These are phyloP conservation scores for Suaeda aralocaspica DNA, from an alignment of 148 eudicot species.

Conservation along the genomic window DNA sequence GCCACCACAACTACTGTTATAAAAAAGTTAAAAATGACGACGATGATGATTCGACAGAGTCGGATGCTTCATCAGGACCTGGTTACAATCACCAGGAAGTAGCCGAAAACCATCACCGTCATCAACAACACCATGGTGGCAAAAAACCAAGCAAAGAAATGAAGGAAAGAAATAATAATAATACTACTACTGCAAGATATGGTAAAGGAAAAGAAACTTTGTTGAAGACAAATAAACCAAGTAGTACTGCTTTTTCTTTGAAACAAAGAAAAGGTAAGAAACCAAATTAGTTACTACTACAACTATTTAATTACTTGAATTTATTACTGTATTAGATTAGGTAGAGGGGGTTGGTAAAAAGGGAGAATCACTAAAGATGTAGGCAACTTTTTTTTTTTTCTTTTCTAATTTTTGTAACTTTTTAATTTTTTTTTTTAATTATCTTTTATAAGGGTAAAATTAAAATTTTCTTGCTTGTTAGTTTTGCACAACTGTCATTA, in stretches of 20 bases:
- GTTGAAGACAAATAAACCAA: conserved; percentile 20
- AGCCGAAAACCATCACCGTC: conserved; percentile 9
- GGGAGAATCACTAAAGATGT: not conserved
- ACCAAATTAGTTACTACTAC: conserved; percentile 10
- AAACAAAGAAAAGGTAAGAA: conserved; percentile 45
- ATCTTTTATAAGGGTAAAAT: not conserved
- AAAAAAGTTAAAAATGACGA: conserved; percentile 11
- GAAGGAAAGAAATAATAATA: conserved; percentile 21
- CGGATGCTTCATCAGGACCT: conserved; percentile 77
- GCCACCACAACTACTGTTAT: conserved; percentile 4
- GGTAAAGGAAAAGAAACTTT: conserved; percentile 22
- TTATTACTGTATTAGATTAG: not conserved
- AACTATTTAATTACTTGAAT: not conserved
- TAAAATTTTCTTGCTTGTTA: not conserved
- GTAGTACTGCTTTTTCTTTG: conserved; percentile 15
- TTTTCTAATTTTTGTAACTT: conserved; percentile 8
- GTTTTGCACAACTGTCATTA: conserved; percentile 2
- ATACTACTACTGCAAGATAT: conserved; percentile 11
- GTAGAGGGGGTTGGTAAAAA: conserved; percentile 2
- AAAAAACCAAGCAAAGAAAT: conserved; percentile 32
- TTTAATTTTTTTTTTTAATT: not conserved
- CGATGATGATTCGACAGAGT: conserved; percentile 44
- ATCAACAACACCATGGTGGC: conserved; percentile 2
- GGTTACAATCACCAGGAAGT: conserved; percentile 18
- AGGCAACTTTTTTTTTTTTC: not conserved